phyloP scores from a whole-genome alignment of 768 basidiomycete genomes.

The Mrakia hoshinonis region DNA sequence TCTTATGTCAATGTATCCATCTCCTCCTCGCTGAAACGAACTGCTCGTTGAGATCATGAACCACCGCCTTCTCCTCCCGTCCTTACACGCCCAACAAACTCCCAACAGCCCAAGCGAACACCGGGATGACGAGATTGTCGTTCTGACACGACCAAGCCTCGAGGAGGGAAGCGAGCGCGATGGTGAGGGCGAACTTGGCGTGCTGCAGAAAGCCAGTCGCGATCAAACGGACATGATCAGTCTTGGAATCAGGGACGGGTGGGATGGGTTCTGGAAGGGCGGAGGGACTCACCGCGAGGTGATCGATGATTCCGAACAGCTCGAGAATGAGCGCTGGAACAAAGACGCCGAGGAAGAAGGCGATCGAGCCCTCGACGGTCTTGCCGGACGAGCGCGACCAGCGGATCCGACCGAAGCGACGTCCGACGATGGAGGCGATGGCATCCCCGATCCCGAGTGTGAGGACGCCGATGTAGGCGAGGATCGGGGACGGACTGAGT shows the following conservation, averaged over 20 bases:
- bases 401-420: constrained; percentile 63
- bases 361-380: constrained; percentile 82
- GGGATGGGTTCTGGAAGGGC: background rate
- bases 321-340: constrained; percentile 63
- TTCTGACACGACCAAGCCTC: constrained; percentile 94
- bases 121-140: constrained; percentile 91
- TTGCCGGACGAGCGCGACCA: constrained; percentile 82
- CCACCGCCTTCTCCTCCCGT: background rate
- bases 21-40: too few relatives aligned
- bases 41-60: too few relatives aligned
- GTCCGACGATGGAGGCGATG: constrained; percentile 84
- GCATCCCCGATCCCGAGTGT: constrained; percentile 90
- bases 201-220: constrained; percentile 42
- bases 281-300: constrained; percentile 60
- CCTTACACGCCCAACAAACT: constrained; percentile 51
- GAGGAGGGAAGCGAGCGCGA: constrained; percentile 59
- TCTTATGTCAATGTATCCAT: too few relatives aligned
- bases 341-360: constrained; percentile 66
- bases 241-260: background rate
- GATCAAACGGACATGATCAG: background rate
- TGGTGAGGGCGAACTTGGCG: constrained; percentile 62
- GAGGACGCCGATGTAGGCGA: constrained; percentile 75
- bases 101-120: constrained; percentile 88
- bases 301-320: constrained; percentile 57
- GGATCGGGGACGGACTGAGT: constrained; percentile 47